Conservation (phyloP, 2,329 filamentous ascomycete genomes). For the Paraphoma sp. region DNA sequence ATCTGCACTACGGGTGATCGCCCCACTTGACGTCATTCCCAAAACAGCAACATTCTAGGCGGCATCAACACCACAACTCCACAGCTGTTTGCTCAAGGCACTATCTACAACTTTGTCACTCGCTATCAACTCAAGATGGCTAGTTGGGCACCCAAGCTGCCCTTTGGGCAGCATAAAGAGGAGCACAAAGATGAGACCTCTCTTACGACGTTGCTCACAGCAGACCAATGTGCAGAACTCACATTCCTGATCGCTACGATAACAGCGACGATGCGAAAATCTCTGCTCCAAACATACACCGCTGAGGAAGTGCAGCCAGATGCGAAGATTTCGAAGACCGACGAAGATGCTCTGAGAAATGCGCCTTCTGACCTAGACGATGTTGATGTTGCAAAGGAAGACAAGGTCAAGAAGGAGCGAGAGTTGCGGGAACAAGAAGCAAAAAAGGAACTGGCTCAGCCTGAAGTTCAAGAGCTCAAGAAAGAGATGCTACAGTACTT, state of each 20-base stretch:
- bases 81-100: not conserved
- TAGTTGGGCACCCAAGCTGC: constrained; percentile 40
- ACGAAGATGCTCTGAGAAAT: constrained; percentile 30
- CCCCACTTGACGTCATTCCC: constrained; percentile 27
- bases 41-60: constrained; percentile 11
- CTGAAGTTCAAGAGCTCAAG: constrained; percentile 69
- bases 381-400: constrained; percentile 39
- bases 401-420: constrained; percentile 39
- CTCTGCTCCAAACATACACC: constrained; percentile 51
- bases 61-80: not conserved
- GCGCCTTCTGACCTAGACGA: constrained; percentile 29
- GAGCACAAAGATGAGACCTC: constrained; percentile 40
- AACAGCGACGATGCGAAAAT: constrained; percentile 55
- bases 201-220: constrained; percentile 54
- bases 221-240: constrained; percentile 55
- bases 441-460: constrained; percentile 58
- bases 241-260: constrained; percentile 57
- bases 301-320: constrained; percentile 33
- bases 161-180: constrained; percentile 41
- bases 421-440: constrained; percentile 40
- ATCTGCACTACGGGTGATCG: constrained; percentile 1
- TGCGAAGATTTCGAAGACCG: constrained; percentile 21
- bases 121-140: constrained; percentile 22
- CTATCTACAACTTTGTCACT: not conserved
- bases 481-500: constrained; percentile 74